Base-by-base conservation (phyloP, 306 rosid species). In the Prunus mongolica region DNA sequence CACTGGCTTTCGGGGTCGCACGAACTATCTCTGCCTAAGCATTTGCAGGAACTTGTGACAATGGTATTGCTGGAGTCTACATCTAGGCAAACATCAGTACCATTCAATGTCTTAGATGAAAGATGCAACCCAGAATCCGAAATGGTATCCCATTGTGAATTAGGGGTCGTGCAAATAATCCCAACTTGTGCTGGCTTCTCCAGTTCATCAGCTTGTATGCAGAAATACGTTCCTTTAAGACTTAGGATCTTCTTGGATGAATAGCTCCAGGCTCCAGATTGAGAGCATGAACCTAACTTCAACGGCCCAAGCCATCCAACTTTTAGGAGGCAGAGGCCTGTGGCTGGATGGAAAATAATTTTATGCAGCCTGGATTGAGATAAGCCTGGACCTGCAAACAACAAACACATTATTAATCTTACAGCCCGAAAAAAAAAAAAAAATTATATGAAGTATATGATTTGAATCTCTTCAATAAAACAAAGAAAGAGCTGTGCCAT, bases 1-100 rank as follows among this genome's bases (percentile, higher is more conserved):
- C 97, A 92, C 51, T 95, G 98, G 84, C 88, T 90, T 34, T 46
- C 86, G 1, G 97, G 97, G 83, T 92, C 91, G 20, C 98, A 94
- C 5, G 71, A 22, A 1, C 12, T 61, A 46, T 90, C 97, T 28
- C 69, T 44, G 62, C 80, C 83, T 73, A 94, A 77, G 72, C 98
- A 94, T 74, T 86, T 94, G 79, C 98, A 94, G 41, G 81, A 72
- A 75, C 81, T 92, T 52, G 97, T 90, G 75, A 92, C 82, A 51
- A 95, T 62, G 12, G 2, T 51, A 55, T 88, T 89, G 80, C 76
- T 76, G 52, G 89, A 80, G 61, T 89, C 91, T 0, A 89, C 93
- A 41, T 95, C 97, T 12, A 95, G 72, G 83, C 98, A 95, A 49
- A 88, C 90, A 8, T 58, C 12, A 28, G 94, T 51, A 9, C 90